A percentile compares a stretch with the other conserved stretches of the same genome.
Conservation (phyloP, 106 monocot species). For the Posidonia australis region DNA sequence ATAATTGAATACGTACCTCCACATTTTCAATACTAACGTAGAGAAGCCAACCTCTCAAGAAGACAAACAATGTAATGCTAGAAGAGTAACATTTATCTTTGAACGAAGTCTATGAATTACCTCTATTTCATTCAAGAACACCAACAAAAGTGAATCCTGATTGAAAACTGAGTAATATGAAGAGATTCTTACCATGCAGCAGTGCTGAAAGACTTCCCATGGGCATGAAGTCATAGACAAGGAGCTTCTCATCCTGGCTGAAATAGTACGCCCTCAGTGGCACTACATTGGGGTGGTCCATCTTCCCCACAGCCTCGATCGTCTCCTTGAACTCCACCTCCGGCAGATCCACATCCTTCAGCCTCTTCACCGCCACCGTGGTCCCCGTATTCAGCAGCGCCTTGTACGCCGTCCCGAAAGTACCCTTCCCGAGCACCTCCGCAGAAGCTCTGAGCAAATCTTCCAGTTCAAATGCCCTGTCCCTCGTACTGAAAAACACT, state of each 20-base stretch:
- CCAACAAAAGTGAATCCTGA: neutral
- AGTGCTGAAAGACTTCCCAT: slow-evolving; percentile 78
- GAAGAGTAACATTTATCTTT: too few relatives aligned
- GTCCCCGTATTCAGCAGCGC: slow-evolving; percentile 56
- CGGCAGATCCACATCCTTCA: slow-evolving; percentile 44
- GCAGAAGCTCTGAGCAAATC: slow-evolving; percentile 56
- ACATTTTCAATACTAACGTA: too few relatives aligned
- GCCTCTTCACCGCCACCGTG: slow-evolving; percentile 72
- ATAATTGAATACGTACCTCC: too few relatives aligned
- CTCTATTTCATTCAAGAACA: neutral
- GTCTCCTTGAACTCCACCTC: slow-evolving; percentile 60
- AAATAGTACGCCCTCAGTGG: slow-evolving; percentile 53
- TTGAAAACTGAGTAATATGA: neutral
- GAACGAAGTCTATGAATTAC: neutral
- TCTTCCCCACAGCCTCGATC: slow-evolving; percentile 43
- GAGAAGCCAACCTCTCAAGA: too few relatives aligned
- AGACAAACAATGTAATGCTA: too few relatives aligned
- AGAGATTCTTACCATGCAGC: slow-evolving; percentile 45
- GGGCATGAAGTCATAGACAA: slow-evolving; percentile 74
- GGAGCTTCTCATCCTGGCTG: slow-evolving; percentile 79
- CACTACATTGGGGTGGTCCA: slow-evolving; percentile 56
- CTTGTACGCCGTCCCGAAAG: slow-evolving; percentile 75
- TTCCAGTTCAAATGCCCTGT: slow-evolving; percentile 29
- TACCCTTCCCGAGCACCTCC: slow-evolving; percentile 89
- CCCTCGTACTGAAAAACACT: slow-evolving; percentile 36